Evolutionary conservation across 2,329 filamentous ascomycete species (phyloP), one percentile per base, ranked within the genome.

Genomic region (Thelonectria discophora): DNA sequence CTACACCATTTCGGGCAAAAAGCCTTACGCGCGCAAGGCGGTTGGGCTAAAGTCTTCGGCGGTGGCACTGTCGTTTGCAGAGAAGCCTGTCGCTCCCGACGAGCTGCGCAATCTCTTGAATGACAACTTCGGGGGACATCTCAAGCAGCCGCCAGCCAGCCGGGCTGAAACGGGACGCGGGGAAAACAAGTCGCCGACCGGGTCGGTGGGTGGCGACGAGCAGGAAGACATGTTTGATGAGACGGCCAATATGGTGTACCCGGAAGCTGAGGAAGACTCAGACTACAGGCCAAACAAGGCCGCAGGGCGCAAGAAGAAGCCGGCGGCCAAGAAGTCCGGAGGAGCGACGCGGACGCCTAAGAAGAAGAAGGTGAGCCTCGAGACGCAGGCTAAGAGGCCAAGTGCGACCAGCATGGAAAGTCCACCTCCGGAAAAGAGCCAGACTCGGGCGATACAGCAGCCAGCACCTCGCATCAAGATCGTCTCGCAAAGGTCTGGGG

Each of bases 241-340:
- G 7, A 24, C 10, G 15, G 37, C 27, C n/a, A 43, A 13, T 9
- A 17, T 65, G 11, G 39, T 24, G 1, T 39, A 61, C 3, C 60
- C 57, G 3, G 64, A 67, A 21, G 51, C 68, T 0, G 68, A 70
- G 20, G 60, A 66, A 3, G 68, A 70, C 42, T 57, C 45, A 0
- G 55, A 63, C 7, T 70, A 70, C 18, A 47, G 48, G 4, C 68
- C 68, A 1, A 64, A 37, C 12, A 37, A 55, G 5, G 24, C 42
- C 20, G 27, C 27, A 30, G 58, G 39, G 5, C 24, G 37, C 11
- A 66, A 55, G 47, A 66, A 60, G 32, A 59, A 49, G 3, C n/a
- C 37, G 2, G 10, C 42, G 21, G 18, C 10, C 17, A 65, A 45
- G 13, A 68, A 62, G 10, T 6, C 40, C 18, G 34, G 17, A 4